Evolutionary conservation across 352 stramenopile genomes (phyloP), one percentile per base, ranked within the genome.

Genomic region (Globisporangium yorkense): DNA sequence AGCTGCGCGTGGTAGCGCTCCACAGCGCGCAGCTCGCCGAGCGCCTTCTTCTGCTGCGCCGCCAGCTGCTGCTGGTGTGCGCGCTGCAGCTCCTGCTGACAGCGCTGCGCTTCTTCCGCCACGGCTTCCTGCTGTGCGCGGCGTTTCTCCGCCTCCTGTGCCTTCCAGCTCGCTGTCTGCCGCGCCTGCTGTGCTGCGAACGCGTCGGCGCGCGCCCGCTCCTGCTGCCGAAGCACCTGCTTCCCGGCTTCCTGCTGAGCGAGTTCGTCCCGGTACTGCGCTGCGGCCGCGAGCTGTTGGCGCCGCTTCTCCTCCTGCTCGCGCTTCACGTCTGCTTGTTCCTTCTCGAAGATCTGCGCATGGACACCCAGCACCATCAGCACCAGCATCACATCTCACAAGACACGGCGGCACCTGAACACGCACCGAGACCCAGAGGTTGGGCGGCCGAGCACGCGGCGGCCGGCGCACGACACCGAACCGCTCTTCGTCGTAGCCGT

Each of bases 401-500:
- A 5, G 40, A 49, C 24, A 18, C 27, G 16, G 44, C 35, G 13
- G 9, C 13, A 21, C 8, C 13, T 37, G 43, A 5, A 3, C 6
- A 29, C 43, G 21, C 70, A 82, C 73, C 40, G 71, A 64, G 37
- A 81, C 60, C 77, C 77, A 88, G 16, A 88, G 59, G 46, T 83
- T 86, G 29, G 75, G 59, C 27, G 72, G 72, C n/a, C 71, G 65
- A 37, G 72, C 65, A 41, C 77, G 67, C 16, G 75, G 77, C 13
- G 71, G 75, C 2, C 77, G 71, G 10, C 74, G 73, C 49, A 81
- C 62, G 7, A 69, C 49, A 1, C 77, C 75, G 37, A 80, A 88
- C 51, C 71, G 72, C 49, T 88, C 77, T 61, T 83, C 72, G 51
- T 88, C 77, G 54, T 88, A 85, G 8, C 52, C 64, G 43, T 83